phyloP scores from a whole-genome alignment of 306 rosid species.

The Elaeagnus macrophylla region DNA sequence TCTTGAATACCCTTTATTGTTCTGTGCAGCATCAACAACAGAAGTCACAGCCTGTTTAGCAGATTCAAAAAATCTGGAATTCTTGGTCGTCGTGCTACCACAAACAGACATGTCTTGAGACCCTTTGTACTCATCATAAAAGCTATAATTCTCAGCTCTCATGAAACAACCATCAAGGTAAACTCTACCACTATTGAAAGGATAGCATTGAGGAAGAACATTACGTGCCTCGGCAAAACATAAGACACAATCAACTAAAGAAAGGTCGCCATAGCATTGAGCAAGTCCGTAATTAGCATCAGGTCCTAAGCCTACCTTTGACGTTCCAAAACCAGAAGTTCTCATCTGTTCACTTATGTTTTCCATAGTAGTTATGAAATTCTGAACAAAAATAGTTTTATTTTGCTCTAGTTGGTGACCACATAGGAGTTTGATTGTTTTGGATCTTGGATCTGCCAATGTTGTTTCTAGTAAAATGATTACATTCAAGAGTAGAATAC shows the following conservation, averaged over 20 bases:
- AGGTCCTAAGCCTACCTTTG: no score
- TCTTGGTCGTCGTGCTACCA: constrained; percentile 44
- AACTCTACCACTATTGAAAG: constrained; percentile 57
- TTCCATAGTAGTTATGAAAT: constrained; percentile 69
- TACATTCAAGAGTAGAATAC: constrained; percentile 21
- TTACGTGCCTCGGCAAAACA: constrained; percentile 82
- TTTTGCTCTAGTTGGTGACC: constrained; percentile 47
- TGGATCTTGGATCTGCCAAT: constrained; percentile 62
- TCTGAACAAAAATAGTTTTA: constrained; percentile 40
- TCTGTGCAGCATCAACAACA: constrained; percentile 42
- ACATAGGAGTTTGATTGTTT: constrained; percentile 40
- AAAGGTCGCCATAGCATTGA: constrained; percentile 86
- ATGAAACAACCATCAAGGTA: constrained; percentile 91
- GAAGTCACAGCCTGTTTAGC: constrained; percentile 39
- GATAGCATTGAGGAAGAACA: constrained; percentile 75
- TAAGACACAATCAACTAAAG: constrained; percentile 66
- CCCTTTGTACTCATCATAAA: constrained; percentile 49
- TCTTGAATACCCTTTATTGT: constrained; percentile 44
- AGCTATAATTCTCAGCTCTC: constrained; percentile 78
- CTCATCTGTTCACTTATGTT: constrained; percentile 63
- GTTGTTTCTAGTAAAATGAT: constrained; percentile 25
- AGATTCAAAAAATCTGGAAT: constrained; percentile 30
- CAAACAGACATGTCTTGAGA: constrained; percentile 48
- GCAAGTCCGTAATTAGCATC: constrained; percentile 70
- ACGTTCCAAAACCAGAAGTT: constrained; percentile 51